phyloP scores from a whole-genome alignment of 371 early-diverging fungal genomes.

The Encephalitozoon hellem region DNA sequence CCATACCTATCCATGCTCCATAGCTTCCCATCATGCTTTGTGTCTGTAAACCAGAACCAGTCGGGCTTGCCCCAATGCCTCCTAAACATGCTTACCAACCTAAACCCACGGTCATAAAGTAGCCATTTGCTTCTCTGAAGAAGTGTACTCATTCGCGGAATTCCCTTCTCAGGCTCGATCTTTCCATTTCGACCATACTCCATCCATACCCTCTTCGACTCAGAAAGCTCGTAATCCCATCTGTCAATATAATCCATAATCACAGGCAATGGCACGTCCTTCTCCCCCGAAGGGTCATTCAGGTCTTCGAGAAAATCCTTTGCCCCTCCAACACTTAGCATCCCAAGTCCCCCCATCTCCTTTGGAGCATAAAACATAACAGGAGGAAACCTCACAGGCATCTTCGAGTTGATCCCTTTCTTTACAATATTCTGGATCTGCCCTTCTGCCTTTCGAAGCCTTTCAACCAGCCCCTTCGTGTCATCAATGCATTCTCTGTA shows the following conservation, averaged over 20 bases:
- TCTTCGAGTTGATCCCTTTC: conserved; percentile 93
- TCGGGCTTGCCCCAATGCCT: conserved; percentile 70
- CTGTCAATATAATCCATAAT: not conserved
- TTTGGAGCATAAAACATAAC: conserved; percentile 79
- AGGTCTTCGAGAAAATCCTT: not conserved
- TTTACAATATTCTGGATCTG: conserved; percentile 95
- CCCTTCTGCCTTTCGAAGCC: conserved; percentile 67
- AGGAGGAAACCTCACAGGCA: conserved; percentile 94
- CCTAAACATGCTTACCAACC: conserved; percentile 86
- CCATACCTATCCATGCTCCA: conserved; percentile 90
- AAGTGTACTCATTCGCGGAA: conserved; percentile 92
- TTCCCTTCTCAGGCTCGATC: conserved; percentile 85
- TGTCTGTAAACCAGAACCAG: conserved; percentile 6
- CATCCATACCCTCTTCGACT: conserved; percentile 73
- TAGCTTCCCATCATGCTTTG: conserved; percentile 80
- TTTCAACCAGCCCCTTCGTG: conserved; percentile 65
- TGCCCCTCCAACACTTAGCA: conserved; percentile 64
- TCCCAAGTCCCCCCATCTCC: conserved; percentile 92
- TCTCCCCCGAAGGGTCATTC: not conserved
- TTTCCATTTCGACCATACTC: conserved; percentile 81
- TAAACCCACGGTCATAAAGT: conserved; percentile 95
- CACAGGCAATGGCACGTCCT: not conserved
- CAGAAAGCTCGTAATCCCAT: conserved; percentile 25
- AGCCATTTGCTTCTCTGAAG: conserved; percentile 79
- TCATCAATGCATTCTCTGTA: conserved; percentile 92